Evolutionary conservation across 768 basidiomycete species (phyloP), one percentile per base, ranked within the genome.

Genomic region (Podaxis rugospora): DNA sequence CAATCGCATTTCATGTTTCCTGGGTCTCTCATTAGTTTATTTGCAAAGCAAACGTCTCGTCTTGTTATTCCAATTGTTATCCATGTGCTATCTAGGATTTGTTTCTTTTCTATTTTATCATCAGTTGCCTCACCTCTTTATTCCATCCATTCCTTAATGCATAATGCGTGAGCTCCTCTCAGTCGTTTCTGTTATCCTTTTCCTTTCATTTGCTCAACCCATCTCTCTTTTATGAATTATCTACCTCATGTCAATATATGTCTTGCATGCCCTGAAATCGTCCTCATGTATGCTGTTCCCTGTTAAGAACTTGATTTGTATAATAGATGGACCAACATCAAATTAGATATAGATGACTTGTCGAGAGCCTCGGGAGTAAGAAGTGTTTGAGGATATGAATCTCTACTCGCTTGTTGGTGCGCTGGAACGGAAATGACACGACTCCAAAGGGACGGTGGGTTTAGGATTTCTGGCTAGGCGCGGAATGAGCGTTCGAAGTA

Each of bases 201-300:
- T 14, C 32, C 35, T 27, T 13, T 51, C 44, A 49, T 49, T 27
- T 49, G 25, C 23, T 7, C 57, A 23, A 37, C 55, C 14, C 42
- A 55, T 67, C 32, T 64, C 23, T 58, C 66, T 58, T 63, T 62
- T 62, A 62, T 53, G 42, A 57, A 58, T 61, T 58, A 64, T 62
- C 58, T 57, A 62, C 46, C 49, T n/a, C 32, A 28, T 52, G 51
- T 60, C 52, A 55, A 55, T 61, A 50, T 54, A 54, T 37, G 59
- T 40, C 21, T 54, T 61, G 59, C 42, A 55, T 47, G 59, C 53
- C 16, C 18, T 23, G 7, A 21, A 23, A n/a, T 10, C 46, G 10
- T 16, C 18, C 46, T 47, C 23, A 40, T 55, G 54, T 40, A 55
- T 27, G 39, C 13, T n/a, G 47, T 14, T 55, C 39, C 27, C 23